Evolutionary conservation across 2,329 filamentous ascomycete species (phyloP), one percentile per base, ranked within the genome.

Genomic region (Claviceps paspali): DNA sequence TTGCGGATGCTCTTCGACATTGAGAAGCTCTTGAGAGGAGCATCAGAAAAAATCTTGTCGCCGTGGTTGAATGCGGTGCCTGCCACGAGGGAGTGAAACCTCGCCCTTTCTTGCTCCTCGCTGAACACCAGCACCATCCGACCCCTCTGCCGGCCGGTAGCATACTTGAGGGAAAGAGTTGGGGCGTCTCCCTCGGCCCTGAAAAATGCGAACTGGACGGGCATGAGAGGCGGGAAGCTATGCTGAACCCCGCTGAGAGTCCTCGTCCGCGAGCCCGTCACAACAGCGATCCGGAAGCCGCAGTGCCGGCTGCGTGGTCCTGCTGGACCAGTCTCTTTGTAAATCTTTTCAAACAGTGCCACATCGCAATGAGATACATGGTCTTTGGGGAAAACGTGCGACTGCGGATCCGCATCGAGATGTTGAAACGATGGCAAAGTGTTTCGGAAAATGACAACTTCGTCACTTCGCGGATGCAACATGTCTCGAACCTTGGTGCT

Each of bases 71-170:
- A 59, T n/a, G 73, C 67, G 42, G 81, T 79, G 3, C 82, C 83
- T 2, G 79, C 79, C 14, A 93, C 64, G 1, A 84, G 62, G 14
- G 75, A 79, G 51, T 88, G 81, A 36, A 93, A 68, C 23, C 67
- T 67, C 34, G 78, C 67, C 11, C 84, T 73, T 45, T 86, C 79
- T 40, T 75, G 71, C n/a, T 72, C 64, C 39, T 86, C 76, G 19
- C 71, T 66, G 57, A 95, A 94, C 0, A 82, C 79, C 46, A 92
- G 63, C 15, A 87, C 69, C 67, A 88, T 80, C 3, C 73, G 76
- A 26, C 81, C 81, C 41, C 76, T 75, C 29, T 70, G 63, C 17
- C 72, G 68, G 7, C 70, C 68, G 46, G 79, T 79, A 33, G 76
- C 75, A 36, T 84, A 76, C 29, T 79, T 77, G 24, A 93, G 59